A percentile compares a stretch with the other conserved stretches of the same genome.
These are phyloP conservation scores for Xerocomellus dryophilus DNA, from an alignment of 768 basidiomycete species.

Conservation along the genomic window DNA sequence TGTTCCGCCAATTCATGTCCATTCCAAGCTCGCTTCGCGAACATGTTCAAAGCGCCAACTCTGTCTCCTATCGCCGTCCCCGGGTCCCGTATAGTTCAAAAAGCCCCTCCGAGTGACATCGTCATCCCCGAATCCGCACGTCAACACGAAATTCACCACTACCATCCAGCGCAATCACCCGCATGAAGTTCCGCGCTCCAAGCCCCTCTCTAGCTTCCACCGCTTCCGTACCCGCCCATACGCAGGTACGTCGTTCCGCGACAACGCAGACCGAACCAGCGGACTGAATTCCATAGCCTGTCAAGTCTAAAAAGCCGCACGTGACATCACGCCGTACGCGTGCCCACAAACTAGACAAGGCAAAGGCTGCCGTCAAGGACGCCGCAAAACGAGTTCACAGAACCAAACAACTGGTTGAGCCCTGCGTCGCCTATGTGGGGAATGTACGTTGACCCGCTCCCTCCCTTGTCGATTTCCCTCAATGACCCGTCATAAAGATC, in stretches of 20 bases:
- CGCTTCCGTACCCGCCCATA: background rate
- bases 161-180: background rate
- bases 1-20: constrained; percentile 18
- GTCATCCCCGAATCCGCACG: background rate
- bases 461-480: background rate
- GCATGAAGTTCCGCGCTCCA: constrained; percentile 22
- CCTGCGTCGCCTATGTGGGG: constrained; percentile 51
- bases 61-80: too few species aligned
- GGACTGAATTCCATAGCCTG: background rate
- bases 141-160: background rate
- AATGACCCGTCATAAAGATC: constrained; percentile 25
- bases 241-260: constrained; percentile 8
- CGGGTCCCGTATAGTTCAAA: constrained; percentile 17
- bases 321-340: constrained; percentile 9
- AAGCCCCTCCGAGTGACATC: background rate
- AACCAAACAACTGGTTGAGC: constrained; percentile 11
- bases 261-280: background rate
- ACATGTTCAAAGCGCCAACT: constrained; percentile 17
- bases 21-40: background rate
- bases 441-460: constrained; percentile 46
- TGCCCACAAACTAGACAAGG: constrained; percentile 14
- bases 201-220: constrained; percentile 15
- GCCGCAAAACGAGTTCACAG: constrained; percentile 17
- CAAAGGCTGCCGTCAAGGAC: constrained; percentile 12
- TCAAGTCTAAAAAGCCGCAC: constrained; percentile 8